These are phyloP conservation scores for Neurospora terricola DNA, from an alignment of 495 filamentous ascomycete genomes.

Conservation along the genomic window DNA sequence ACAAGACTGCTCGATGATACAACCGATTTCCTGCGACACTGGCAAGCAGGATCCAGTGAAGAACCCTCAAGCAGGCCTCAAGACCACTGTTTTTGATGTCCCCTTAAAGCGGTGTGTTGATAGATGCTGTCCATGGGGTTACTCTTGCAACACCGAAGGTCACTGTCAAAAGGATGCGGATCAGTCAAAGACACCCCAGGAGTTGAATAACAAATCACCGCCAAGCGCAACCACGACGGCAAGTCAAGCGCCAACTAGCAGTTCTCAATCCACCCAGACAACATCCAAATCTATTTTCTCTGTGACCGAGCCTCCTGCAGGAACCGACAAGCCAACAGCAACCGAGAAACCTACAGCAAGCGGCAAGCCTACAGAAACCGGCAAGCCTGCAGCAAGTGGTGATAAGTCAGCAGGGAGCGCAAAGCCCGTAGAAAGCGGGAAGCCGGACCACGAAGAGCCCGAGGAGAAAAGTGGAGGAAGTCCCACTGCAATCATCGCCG, in stretches of 20 bases:
- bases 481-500: slow-evolving; percentile 12
- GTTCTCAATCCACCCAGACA: background rate
- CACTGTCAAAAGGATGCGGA: slow-evolving; percentile 30
- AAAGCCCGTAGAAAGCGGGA: background rate
- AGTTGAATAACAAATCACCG: slow-evolving; percentile 10
- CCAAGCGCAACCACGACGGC: slow-evolving; percentile 7
- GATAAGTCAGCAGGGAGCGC: background rate
- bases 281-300: background rate
- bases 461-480: slow-evolving; percentile 6
- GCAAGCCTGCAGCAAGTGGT: slow-evolving; percentile 1
- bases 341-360: background rate
- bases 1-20: slow-evolving; percentile 51
- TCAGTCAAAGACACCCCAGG: slow-evolving; percentile 13
- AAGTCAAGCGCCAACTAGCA: slow-evolving; percentile 1
- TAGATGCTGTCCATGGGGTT: slow-evolving; percentile 76
- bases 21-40: slow-evolving; percentile 63
- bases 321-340: background rate
- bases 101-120: slow-evolving; percentile 46
- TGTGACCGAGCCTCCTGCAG: background rate
- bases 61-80: slow-evolving; percentile 53
- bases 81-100: slow-evolving; percentile 54
- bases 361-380: background rate
- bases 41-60: slow-evolving; percentile 50
- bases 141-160: slow-evolving; percentile 46
- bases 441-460: background rate